Evolutionary conservation across 192 early-diverging fungal genomes (phyloP), one percentile per base, ranked within the genome.

Genomic region (Helicostylum pulchrum): DNA sequence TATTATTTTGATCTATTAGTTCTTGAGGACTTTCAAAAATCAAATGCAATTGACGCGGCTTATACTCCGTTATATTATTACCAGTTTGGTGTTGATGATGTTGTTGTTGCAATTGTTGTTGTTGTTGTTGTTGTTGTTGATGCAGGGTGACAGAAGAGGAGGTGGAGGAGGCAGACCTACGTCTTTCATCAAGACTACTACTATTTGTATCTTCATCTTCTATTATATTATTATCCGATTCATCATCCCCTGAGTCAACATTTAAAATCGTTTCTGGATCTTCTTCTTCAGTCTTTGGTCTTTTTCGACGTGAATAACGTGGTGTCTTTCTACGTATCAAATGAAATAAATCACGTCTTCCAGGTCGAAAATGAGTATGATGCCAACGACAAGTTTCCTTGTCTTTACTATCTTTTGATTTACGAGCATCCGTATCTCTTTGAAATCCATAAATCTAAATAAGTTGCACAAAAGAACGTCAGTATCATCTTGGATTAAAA

Each of bases 401-500:
- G 42, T 67, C 72, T 48, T 70, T 72, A 23, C 57, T 70, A 53
- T 76, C 75, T 65, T 79, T 79, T 45, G 71, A 79, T 74, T 79
- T 79, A 3, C 78, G 64, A 14, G 78, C 78, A 65, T 79, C 78
- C 2, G 78, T 77, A 39, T 77, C 78, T 48, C 78, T 64, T 56
- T 79, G 72, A 54, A 79, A 79, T 1, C 78, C 78, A 55, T 79
- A 79, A 10, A 79, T 79, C 78, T 79, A 67, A 46, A 34, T 14
- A 15, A 6, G 50, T 39, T 3, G 36, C 9, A 39, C 36, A 39
- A 39, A 39, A 39, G 6, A 39, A 5, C 6, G 36, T 39, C 36
- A 39, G 36, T 39, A 39, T 26, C 26, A 26, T 26, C 1, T 46
- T 2, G 5, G 3, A 44, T 15, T 15, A 46, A 10, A 55, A 34